phyloP scores from a whole-genome alignment of 306 rosid species.

The Ormosia semicastrata region DNA sequence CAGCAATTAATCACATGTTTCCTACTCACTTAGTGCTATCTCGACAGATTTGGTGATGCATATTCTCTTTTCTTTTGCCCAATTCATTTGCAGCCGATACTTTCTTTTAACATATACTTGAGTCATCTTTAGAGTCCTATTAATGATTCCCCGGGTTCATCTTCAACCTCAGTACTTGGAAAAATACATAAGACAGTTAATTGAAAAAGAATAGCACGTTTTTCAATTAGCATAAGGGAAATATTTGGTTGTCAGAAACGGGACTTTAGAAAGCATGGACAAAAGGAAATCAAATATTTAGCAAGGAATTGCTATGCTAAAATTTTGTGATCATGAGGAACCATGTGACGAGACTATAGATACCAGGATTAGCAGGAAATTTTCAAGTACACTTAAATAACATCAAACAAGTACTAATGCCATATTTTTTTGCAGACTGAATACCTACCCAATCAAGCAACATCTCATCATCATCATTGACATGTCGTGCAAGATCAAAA shows the following conservation, averaged over 20 bases:
- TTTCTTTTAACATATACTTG: too few species aligned
- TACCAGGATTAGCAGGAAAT: not conserved
- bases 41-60: too few species aligned
- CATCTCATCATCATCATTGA: constrained; percentile 81
- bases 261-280: not conserved
- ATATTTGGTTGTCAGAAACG: not conserved
- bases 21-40: too few species aligned
- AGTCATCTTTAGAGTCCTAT: too few species aligned
- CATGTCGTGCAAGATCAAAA: constrained; percentile 91
- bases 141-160: not conserved
- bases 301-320: not conserved
- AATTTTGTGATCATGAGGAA: not conserved
- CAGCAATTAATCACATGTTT: too few species aligned
- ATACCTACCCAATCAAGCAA: constrained; percentile 89
- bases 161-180: not conserved
- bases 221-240: not conserved
- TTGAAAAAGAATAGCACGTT: not conserved
- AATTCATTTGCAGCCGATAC: too few species aligned
- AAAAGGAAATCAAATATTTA: not conserved
- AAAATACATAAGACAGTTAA: not conserved
- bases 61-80: too few species aligned
- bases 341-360: not conserved
- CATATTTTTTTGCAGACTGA: not conserved
- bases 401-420: not conserved
- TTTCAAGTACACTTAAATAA: not conserved